A percentile compares a stretch with the other conserved stretches of the same genome.
Conservation (phyloP, 225 moss, liverwort and hornwort species). For the Marchantia polymorpha region DNA sequence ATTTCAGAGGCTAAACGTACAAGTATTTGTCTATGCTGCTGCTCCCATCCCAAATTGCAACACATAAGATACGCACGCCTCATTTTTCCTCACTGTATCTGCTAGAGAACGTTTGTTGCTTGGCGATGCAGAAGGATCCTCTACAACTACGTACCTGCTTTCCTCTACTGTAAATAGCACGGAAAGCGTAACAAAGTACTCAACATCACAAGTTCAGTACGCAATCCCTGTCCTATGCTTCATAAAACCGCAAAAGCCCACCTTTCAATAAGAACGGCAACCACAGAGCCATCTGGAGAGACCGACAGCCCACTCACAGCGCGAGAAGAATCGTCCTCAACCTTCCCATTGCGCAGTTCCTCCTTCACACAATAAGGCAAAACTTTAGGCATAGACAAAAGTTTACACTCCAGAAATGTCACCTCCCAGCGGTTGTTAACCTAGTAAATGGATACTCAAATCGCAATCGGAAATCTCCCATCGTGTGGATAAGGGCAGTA, state of each 20-base stretch:
- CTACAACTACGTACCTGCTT: background rate
- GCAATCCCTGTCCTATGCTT: background rate
- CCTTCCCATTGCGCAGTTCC: slow-evolving; percentile 38
- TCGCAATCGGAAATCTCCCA: background rate
- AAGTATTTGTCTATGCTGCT: no score
- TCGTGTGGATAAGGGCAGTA: background rate
- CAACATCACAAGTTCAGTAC: background rate
- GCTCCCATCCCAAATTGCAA: no score
- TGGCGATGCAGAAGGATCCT: background rate
- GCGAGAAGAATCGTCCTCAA: slow-evolving; percentile 31
- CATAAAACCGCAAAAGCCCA: slow-evolving; percentile 17
- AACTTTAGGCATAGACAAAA: no score
- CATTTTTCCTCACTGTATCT: no score
- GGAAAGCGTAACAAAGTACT: background rate
- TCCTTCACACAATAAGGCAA: slow-evolving; percentile 41
- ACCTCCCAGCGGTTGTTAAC: no score
- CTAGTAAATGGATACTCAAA: background rate
- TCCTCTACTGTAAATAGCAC: background rate
- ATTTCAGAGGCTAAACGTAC: no score
- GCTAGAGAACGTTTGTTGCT: background rate
- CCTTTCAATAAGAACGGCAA: slow-evolving; percentile 82
- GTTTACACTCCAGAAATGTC: no score
- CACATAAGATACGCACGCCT: no score
- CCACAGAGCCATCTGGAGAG: slow-evolving; percentile 47
- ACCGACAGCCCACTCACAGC: slow-evolving; percentile 67